Evolutionary conservation across 768 basidiomycete genomes (phyloP), one percentile per base, ranked within the genome.

Genomic region (Pulveroboletus sp.): DNA sequence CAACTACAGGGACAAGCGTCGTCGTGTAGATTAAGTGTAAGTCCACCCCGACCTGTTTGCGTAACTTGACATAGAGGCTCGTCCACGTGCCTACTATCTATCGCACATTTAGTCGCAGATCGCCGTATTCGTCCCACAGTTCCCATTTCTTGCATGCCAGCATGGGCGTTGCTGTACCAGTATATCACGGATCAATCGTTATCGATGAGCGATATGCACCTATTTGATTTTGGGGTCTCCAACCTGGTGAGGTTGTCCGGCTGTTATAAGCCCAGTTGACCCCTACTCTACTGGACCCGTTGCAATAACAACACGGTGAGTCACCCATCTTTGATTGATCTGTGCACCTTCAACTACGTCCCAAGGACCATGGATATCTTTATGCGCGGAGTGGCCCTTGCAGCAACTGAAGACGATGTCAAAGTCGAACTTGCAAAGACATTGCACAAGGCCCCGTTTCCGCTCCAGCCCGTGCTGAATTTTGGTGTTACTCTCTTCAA

Each of bases 21-120:
- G 82, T 58, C 76, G 82, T 50, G 57, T 82, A 55, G 80, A 82
- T 56, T 81, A 71, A 69, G 49, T 51, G 56, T 57, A 59, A 55
- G 62, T 61, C 37, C 44, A 24, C 21, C 21, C 3, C 3, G 21
- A 21, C 21, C 21, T 21, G 21, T 45, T 15, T 45, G 36, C 30
- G 46, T 47, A 39, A 47, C 27, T 45, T 47, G 33, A 21, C 21
- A 21, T 21, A 21, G 3, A 21, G 21, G 21, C 21, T n/a, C 37
- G 30, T 31, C 8, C 15, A 17, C 14, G 21, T 3, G 21, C 21
- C 21, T 21, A 21, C n/a, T n/a, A 15, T 53, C 35, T 44, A 43
- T 42, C 26, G n/a, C 27, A 33, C 42, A 17, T 43, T 6, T n/a
- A 39, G 11, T 27, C n/a, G 33, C 47, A 38, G 45, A 47, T 46